Evolutionary conservation across 2,329 filamentous ascomycete species (phyloP), one percentile per base, ranked within the genome.

Genomic region (Lachnellula willkommii): DNA sequence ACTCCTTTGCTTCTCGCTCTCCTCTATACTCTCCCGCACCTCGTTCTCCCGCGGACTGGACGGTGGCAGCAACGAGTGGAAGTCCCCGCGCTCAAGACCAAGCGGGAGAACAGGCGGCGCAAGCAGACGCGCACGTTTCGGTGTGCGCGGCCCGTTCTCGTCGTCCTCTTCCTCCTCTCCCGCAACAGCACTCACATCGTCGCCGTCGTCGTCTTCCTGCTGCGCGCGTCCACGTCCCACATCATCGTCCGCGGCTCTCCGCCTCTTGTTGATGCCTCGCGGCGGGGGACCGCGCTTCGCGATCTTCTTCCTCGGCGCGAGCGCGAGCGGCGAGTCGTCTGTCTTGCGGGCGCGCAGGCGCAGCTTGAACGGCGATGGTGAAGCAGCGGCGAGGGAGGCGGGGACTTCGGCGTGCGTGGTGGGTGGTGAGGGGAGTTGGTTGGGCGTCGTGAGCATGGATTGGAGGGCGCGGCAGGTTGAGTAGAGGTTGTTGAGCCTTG

Each of bases 401-500:
- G 63, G 61, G 6, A 63, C 53, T n/a, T 65, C 61, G 11, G 61
- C 59, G 36, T 69, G 66, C 6, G 52, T 68, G 62, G 82, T 73
- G 2, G 82, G 81, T 12, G 82, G 82, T 24, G 80, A 82, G 14
- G 79, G 80, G 5, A 82, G 72, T 63, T 78, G 75, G 50, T 68
- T 60, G 62, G 77, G 72, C 4, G 73, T 63, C 26, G 76, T 71
- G 57, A 85, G 75, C 65, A 85, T 79, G 2, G 78, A 79, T 65
- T 86, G 83, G 0, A 85, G 77, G 5, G 79, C 80, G 68, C 80
- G 81, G 68, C 82, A 85, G 47, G 81, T 80, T 58, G 73, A 77
- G 69, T 82, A 78, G 65, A 85, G 77, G 70, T 79, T 80, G 66
- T 74, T 75, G 62, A 83, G 72, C 20, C 78, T 72, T 51, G 71